Evolutionary conservation across 306 rosid species (phyloP).

Genomic region (Abrus pulchellus): DNA sequence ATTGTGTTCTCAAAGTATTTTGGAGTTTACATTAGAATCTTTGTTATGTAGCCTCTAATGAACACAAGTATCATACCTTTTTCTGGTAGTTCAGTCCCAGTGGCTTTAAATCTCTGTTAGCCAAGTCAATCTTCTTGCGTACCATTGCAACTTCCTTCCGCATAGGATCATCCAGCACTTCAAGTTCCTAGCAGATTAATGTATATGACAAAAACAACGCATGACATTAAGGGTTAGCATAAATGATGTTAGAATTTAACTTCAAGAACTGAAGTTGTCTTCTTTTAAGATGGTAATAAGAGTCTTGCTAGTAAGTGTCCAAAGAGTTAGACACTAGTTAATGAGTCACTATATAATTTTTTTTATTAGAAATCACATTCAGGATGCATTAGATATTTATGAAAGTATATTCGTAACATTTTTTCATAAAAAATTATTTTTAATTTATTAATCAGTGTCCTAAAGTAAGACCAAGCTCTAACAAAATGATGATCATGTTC

Average conservation of each 20-base stretch:
- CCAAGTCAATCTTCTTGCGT: slow-evolving; percentile 79
- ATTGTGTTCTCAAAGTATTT: neutral
- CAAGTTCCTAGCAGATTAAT: slow-evolving; percentile 71
- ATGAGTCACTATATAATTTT: no score
- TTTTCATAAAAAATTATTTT: no score
- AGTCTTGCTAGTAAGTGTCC: no score
- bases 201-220: slow-evolving; percentile 22
- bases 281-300: neutral
- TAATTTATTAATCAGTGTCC: no score
- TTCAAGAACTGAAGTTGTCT: slow-evolving; percentile 20
- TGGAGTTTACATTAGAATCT: neutral
- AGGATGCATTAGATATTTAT: no score
- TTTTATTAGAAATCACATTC: no score
- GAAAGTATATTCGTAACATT: no score
- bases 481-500: neutral
- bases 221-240: neutral
- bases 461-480: neutral
- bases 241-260: slow-evolving; percentile 2
- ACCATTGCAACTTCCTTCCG: slow-evolving; percentile 83
- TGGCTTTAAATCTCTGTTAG: slow-evolving; percentile 79
- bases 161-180: slow-evolving; percentile 85
- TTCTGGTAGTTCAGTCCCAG: slow-evolving; percentile 80
- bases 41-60: neutral
- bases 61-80: slow-evolving; percentile 61
- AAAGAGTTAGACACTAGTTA: no score